Conservation (phyloP, 805 yeast species). For the Hemisphaericaspora nanyangensis region DNA sequence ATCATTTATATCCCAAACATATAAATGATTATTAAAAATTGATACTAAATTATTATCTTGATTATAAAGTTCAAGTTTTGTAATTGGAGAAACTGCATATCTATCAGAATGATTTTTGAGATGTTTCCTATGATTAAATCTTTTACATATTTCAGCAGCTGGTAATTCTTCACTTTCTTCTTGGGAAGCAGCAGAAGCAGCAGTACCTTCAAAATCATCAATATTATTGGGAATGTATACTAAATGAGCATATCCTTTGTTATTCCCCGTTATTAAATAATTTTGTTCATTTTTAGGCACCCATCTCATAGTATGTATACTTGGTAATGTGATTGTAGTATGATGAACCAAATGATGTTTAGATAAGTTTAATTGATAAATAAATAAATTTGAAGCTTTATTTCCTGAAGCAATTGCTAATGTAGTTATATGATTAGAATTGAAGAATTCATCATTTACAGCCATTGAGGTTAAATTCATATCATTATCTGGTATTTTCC, state of each 20-base stretch:
- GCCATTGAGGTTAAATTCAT: slow-evolving; percentile 45
- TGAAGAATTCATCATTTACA: slow-evolving; percentile 10
- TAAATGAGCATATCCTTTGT: slow-evolving; percentile 69
- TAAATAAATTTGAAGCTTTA: slow-evolving; percentile 42
- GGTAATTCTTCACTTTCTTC: slow-evolving; percentile 25
- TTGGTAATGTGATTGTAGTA: slow-evolving; percentile 56
- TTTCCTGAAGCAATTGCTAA: slow-evolving; percentile 54
- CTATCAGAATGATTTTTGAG: slow-evolving; percentile 30
- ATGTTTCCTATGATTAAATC: slow-evolving; percentile 77
- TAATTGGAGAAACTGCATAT: slow-evolving; percentile 22
- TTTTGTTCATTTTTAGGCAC: slow-evolving; percentile 28
- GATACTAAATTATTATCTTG: slow-evolving; percentile 51
- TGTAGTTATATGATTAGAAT: slow-evolving; percentile 24
- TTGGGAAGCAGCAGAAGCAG: slow-evolving; percentile 6
- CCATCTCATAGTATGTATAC: slow-evolving; percentile 54
- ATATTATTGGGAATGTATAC: slow-evolving; percentile 55
- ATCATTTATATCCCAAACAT: slow-evolving; percentile 70
- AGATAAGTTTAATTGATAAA: slow-evolving; percentile 43
- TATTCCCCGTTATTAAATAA: slow-evolving; percentile 67
- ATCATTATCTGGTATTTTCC: slow-evolving; percentile 43
- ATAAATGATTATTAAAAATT: slow-evolving; percentile 63
- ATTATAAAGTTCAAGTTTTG: slow-evolving; percentile 24
- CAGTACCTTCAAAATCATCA: neutral
- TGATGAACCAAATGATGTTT: slow-evolving; percentile 49
- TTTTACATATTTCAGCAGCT: slow-evolving; percentile 69